These are phyloP conservation scores for Mycosphaerelloides madeirae DNA, from an alignment of 2,329 filamentous ascomycete genomes.

Conservation along the genomic window DNA sequence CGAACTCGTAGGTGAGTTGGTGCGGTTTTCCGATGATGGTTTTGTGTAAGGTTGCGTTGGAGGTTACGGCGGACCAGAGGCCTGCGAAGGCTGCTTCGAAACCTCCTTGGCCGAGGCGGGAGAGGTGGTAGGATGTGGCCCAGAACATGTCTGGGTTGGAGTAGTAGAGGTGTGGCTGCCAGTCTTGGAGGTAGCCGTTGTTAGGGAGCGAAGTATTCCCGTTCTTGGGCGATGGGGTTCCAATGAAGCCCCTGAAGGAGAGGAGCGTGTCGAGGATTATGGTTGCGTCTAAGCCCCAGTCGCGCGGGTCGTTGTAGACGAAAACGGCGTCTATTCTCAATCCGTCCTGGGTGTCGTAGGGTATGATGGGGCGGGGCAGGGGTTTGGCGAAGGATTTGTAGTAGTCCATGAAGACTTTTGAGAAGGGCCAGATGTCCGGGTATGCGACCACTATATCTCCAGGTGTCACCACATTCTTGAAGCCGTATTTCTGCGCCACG, in stretches of 20 bases:
- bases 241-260: constrained; percentile 71
- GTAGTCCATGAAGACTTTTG: constrained; percentile 58
- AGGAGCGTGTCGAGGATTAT: constrained; percentile 79
- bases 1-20: constrained; percentile 72
- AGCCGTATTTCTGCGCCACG: constrained; percentile 61
- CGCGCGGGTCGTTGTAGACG: constrained; percentile 91
- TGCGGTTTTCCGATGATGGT: constrained; percentile 80
- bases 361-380: constrained; percentile 50
- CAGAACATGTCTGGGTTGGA: constrained; percentile 88
- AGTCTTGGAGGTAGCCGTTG: constrained; percentile 74
- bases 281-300: constrained; percentile 89
- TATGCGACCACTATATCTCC: constrained; percentile 74
- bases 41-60: constrained; percentile 47
- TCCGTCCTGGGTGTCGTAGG: constrained; percentile 40
- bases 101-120: constrained; percentile 84
- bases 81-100: constrained; percentile 79
- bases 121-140: constrained; percentile 78
- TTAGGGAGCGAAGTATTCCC: constrained; percentile 61
- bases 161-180: constrained; percentile 77
- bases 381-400: constrained; percentile 57
- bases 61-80: constrained; percentile 69
- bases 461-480: constrained; percentile 68
- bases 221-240: constrained; percentile 73
- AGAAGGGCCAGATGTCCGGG: constrained; percentile 79
- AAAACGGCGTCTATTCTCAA: constrained; percentile 86